phyloP scores from a whole-genome alignment of 2,329 filamentous ascomycete genomes.

The Thielaviopsis punctulata region DNA sequence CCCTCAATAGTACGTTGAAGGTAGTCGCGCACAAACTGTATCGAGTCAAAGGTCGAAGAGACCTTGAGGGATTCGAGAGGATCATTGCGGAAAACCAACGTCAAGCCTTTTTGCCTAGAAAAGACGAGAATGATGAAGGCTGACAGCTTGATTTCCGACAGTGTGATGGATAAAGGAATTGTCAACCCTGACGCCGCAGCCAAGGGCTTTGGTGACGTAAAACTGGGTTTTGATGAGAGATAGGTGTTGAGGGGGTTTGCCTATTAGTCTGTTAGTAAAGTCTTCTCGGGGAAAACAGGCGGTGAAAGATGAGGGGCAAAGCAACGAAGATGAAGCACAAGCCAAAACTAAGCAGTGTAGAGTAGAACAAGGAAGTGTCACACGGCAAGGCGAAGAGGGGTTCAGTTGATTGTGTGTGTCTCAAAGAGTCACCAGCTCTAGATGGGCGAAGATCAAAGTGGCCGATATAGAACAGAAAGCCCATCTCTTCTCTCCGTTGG shows the following conservation, averaged over 20 bases:
- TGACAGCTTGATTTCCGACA: slow-evolving; percentile 88
- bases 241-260: slow-evolving; percentile 96
- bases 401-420: background rate
- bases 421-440: background rate
- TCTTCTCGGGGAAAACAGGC: slow-evolving; percentile 13
- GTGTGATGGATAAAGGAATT: slow-evolving; percentile 90
- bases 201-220: slow-evolving; percentile 81
- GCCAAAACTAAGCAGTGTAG: too few species aligned
- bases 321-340: too few species aligned
- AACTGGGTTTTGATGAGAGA: slow-evolving; percentile 74
- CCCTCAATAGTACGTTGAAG: slow-evolving; percentile 90
- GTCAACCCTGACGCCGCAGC: slow-evolving; percentile 84
- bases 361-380: background rate
- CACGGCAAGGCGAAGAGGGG: background rate
- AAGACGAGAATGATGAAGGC: slow-evolving; percentile 97
- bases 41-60: slow-evolving; percentile 96
- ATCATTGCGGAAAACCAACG: slow-evolving; percentile 93
- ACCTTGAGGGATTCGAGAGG: slow-evolving; percentile 95
- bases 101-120: slow-evolving; percentile 91
- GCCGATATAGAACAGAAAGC: background rate
- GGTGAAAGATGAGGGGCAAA: background rate
- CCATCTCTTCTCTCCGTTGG: too few species aligned
- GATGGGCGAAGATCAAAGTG: background rate
- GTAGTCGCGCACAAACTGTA: slow-evolving; percentile 95
- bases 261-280: slow-evolving; percentile 35